phyloP scores from a whole-genome alignment of 305 asterid species.

The Fraxinus sp. region DNA sequence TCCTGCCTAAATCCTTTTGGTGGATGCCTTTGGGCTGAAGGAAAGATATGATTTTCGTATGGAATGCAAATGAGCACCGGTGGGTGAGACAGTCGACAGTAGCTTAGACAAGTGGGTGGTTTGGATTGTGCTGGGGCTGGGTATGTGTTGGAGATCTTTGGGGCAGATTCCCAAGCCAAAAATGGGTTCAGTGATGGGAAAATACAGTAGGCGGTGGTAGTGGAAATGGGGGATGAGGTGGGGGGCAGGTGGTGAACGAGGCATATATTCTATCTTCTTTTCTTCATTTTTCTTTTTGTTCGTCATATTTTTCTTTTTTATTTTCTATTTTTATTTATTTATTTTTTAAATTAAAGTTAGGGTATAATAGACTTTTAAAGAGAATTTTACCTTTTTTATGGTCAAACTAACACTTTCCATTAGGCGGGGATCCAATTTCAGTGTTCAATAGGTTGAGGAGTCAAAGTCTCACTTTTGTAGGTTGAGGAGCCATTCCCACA shows the following conservation, averaged over 20 bases:
- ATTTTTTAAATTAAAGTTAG: not conserved
- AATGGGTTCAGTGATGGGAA: not conserved
- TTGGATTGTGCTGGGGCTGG: not conserved
- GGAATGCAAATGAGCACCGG: conserved; percentile 48
- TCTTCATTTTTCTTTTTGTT: not conserved
- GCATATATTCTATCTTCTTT: too few relatives aligned
- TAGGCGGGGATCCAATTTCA: not conserved
- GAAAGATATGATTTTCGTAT: conserved; percentile 56
- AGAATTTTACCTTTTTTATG: not conserved
- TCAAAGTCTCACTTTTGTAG: not conserved
- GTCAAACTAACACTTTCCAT: not conserved
- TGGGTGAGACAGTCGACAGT: not conserved
- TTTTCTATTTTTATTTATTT: too few relatives aligned
- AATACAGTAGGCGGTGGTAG: not conserved
- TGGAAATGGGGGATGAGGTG: not conserved
- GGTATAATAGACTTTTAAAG: not conserved
- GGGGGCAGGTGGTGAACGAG: not conserved
- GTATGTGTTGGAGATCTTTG: not conserved
- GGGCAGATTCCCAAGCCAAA: not conserved
- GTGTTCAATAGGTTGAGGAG: not conserved
- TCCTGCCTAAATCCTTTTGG: conserved; percentile 67
- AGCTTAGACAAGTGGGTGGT: not conserved
- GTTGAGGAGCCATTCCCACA: not conserved
- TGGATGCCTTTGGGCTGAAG: conserved; percentile 81
- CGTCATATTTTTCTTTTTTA: not conserved